These are phyloP conservation scores for Venturia nashicola DNA, from an alignment of 2,329 filamentous ascomycete species.

Conservation along the genomic window DNA sequence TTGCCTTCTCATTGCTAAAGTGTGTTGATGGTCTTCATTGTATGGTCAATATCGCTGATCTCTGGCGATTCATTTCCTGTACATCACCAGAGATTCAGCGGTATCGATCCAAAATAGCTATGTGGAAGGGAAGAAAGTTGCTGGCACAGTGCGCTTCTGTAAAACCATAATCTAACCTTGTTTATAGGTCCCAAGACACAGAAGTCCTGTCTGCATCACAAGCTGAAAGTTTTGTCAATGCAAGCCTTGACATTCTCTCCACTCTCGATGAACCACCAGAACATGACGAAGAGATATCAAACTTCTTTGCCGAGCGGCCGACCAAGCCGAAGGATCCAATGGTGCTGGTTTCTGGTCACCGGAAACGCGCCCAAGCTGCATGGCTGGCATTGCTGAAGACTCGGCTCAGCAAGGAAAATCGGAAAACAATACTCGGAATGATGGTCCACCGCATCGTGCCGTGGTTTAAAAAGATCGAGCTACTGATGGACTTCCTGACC, in stretches of 20 bases:
- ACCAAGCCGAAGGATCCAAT: constrained; percentile 56
- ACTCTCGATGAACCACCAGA: constrained; percentile 4
- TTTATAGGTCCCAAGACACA: constrained; percentile 12
- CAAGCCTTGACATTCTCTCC: constrained; percentile 12
- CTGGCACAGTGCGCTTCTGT: background rate
- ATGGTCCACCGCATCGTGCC: constrained; percentile 72
- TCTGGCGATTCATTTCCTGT: no score
- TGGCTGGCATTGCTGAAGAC: constrained; percentile 70
- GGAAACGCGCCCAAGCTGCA: constrained; percentile 57
- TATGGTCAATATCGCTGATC: background rate
- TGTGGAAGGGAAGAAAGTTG: background rate
- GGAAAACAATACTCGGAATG: constrained; percentile 21
- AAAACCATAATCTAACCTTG: background rate
- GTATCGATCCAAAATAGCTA: background rate
- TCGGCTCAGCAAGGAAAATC: constrained; percentile 7
- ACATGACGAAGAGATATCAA: constrained; percentile 32
- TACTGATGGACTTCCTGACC: constrained; percentile 93
- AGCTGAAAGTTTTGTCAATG: background rate
- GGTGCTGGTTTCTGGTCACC: constrained; percentile 52
- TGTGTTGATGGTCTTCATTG: background rate
- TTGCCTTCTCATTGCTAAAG: background rate
- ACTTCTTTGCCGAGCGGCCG: constrained; percentile 55
- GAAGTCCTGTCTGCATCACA: background rate
- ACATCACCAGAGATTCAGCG: background rate
- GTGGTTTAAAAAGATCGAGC: constrained; percentile 78